Percentiles rank a stretch among this genome's conserved stretches.
Evolutionary conservation across 1,284 basidiomycete species (phyloP).

Genomic region (Phellinidium pouzarii): DNA sequence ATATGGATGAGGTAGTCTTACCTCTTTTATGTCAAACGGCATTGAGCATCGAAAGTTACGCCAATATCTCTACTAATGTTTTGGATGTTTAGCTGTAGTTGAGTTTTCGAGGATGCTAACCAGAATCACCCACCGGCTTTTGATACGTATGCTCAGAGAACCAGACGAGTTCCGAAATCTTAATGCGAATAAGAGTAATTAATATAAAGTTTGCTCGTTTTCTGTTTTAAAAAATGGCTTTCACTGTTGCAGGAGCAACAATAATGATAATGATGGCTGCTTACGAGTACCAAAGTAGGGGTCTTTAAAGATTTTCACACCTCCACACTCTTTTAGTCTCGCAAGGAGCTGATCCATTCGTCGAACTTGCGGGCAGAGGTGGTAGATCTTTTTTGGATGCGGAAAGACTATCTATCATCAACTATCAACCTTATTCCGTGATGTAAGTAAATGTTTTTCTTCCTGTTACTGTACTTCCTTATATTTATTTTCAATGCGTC

Average conservation of each 20-base stretch:
- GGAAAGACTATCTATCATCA: slow-evolving; percentile 3
- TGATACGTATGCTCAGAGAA: slow-evolving; percentile 20
- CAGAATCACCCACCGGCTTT: slow-evolving; percentile 21
- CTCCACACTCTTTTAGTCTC: not conserved
- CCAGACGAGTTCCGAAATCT: slow-evolving; percentile 24
- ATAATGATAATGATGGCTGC: slow-evolving; percentile 4
- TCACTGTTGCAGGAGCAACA: not conserved
- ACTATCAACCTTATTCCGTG: slow-evolving; percentile 5
- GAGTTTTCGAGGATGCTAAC: slow-evolving; percentile 22
- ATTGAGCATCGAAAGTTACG: slow-evolving; percentile 23
- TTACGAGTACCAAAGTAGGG: slow-evolving; percentile 8
- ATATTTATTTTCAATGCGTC: not conserved
- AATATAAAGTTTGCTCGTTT: not conserved
- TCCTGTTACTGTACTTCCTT: not conserved
- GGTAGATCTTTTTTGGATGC: slow-evolving; percentile 6
- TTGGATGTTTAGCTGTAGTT: slow-evolving; percentile 19
- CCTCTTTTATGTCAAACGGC: slow-evolving; percentile 14
- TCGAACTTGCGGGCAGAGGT: slow-evolving; percentile 15
- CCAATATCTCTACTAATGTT: slow-evolving; percentile 24
- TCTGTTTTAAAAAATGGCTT: not conserved
- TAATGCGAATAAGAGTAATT: slow-evolving; percentile 20
- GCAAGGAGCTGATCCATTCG: slow-evolving; percentile 16
- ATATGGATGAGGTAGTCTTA: slow-evolving; percentile 12
- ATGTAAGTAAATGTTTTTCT: not conserved
- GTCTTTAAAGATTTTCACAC: not conserved